A percentile compares a stretch with the other conserved stretches of the same genome.
phyloP scores from a whole-genome alignment of 2,329 filamentous ascomycete species.

The Monilinia fructicola region DNA sequence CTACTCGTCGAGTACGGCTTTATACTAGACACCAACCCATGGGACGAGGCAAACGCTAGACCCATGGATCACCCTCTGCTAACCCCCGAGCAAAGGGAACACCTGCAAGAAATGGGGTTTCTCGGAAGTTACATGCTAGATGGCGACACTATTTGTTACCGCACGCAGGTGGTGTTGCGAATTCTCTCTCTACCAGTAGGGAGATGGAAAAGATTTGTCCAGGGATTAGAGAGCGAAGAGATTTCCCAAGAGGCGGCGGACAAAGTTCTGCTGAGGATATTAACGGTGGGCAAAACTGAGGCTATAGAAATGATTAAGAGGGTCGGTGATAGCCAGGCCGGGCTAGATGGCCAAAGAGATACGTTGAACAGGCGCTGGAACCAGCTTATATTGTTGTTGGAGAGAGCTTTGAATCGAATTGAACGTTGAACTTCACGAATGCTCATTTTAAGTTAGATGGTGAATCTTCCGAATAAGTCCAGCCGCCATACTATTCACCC shows the following conservation, averaged over 20 bases:
- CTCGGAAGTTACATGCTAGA: slow-evolving; percentile 55
- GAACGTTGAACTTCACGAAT: slow-evolving; percentile 13
- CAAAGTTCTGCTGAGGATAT: slow-evolving; percentile 40
- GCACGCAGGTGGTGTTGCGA: slow-evolving; percentile 55
- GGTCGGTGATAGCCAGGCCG: slow-evolving; percentile 25
- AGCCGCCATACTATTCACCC: neutral
- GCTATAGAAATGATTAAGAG: slow-evolving; percentile 24
- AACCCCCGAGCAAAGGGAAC: slow-evolving; percentile 39
- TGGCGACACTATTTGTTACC: slow-evolving; percentile 51
- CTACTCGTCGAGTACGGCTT: slow-evolving; percentile 63
- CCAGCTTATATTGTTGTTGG: slow-evolving; percentile 32
- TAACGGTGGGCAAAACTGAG: slow-evolving; percentile 26
- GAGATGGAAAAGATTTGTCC: slow-evolving; percentile 50
- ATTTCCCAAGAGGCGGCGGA: slow-evolving; percentile 46
- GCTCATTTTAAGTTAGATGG: neutral
- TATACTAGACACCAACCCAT: slow-evolving; percentile 37
- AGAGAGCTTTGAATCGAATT: slow-evolving; percentile 28
- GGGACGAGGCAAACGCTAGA: slow-evolving; percentile 39
- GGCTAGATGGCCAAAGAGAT: slow-evolving; percentile 28
- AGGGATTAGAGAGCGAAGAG: slow-evolving; percentile 48
- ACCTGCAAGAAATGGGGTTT: slow-evolving; percentile 50
- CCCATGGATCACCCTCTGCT: slow-evolving; percentile 34
- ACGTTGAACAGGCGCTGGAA: slow-evolving; percentile 32
- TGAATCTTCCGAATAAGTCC: neutral
- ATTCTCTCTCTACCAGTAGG: slow-evolving; percentile 41